phyloP scores from a whole-genome alignment of 1,139 yeast species.

The Eremothecium coryli region DNA sequence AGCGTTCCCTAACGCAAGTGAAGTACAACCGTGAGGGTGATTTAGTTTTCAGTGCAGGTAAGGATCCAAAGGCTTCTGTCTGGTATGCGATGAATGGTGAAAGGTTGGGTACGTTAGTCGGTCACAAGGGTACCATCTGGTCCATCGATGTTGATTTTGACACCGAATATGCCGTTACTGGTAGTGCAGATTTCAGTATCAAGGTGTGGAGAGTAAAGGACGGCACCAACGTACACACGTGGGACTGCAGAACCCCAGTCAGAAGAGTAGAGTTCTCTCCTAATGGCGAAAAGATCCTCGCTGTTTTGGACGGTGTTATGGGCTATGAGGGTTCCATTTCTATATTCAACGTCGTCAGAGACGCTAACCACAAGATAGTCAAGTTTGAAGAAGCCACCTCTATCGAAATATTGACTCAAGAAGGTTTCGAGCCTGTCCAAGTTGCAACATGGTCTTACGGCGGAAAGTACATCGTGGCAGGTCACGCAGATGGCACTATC shows the following conservation, averaged over 20 bases:
- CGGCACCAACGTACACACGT: conserved; percentile 68
- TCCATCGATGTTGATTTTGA: conserved; percentile 77
- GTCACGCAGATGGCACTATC: conserved; percentile 79
- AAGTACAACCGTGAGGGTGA: conserved; percentile 95
- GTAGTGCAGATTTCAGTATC: conserved; percentile 82
- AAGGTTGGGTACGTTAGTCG: conserved; percentile 84
- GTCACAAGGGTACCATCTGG: conserved; percentile 94
- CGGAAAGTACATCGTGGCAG: conserved; percentile 68
- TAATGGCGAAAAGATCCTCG: conserved; percentile 57
- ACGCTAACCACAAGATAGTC: conserved; percentile 32
- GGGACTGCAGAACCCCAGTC: conserved; percentile 76
- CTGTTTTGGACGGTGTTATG: conserved; percentile 89
- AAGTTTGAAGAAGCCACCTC: conserved; percentile 42
- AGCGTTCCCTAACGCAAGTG: conserved; percentile 83
- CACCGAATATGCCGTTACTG: conserved; percentile 68
- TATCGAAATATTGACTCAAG: conserved; percentile 54
- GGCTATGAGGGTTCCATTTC: conserved; percentile 74
- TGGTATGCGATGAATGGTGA: conserved; percentile 97
- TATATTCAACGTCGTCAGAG: conserved; percentile 51
- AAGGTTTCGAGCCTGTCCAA: conserved; percentile 49
- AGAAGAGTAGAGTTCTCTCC: conserved; percentile 85
- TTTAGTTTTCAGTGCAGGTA: conserved; percentile 81
- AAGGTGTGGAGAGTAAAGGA: conserved; percentile 77
- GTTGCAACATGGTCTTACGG: conserved; percentile 86
- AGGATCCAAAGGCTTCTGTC: conserved; percentile 79